A percentile compares a stretch with the other conserved stretches of the same genome.
These are phyloP conservation scores for Xerocomus potaroensis DNA, from an alignment of 768 basidiomycete genomes.

Conservation along the genomic window DNA sequence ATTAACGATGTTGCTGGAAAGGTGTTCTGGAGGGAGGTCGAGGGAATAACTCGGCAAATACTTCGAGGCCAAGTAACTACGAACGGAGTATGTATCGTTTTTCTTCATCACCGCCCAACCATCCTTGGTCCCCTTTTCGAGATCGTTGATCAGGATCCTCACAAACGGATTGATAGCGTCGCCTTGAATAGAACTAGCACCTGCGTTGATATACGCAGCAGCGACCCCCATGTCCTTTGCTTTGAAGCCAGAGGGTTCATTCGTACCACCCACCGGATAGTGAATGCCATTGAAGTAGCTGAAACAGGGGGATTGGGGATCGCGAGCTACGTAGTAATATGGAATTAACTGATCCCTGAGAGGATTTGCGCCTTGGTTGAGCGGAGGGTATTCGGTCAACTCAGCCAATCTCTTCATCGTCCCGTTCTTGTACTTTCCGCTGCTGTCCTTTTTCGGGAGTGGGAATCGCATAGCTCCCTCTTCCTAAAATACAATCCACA, in stretches of 20 bases:
- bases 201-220: neutral
- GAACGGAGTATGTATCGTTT: constrained; percentile 29
- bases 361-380: constrained; percentile 11
- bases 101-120: constrained; percentile 28
- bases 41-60: constrained; percentile 22
- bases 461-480: constrained; percentile 41
- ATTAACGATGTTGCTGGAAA: constrained; percentile 24
- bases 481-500: neutral
- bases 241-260: neutral
- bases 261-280: no score
- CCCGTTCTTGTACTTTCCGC: constrained; percentile 15
- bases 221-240: neutral
- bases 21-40: constrained; percentile 14
- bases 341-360: constrained; percentile 22
- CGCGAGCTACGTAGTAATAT: constrained; percentile 13
- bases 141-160: constrained; percentile 14
- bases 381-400: constrained; percentile 20
- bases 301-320: constrained; percentile 7
- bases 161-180: neutral
- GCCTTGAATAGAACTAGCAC: neutral
- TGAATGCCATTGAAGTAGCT: constrained; percentile 6
- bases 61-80: constrained; percentile 23
- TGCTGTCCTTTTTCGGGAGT: constrained; percentile 11
- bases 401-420: constrained; percentile 31
- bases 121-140: constrained; percentile 6